Percentiles rank a stretch among this genome's conserved stretches.
Evolutionary conservation across 495 filamentous ascomycete genomes (phyloP).

Genomic region (Annulohypoxylon moriforme): DNA sequence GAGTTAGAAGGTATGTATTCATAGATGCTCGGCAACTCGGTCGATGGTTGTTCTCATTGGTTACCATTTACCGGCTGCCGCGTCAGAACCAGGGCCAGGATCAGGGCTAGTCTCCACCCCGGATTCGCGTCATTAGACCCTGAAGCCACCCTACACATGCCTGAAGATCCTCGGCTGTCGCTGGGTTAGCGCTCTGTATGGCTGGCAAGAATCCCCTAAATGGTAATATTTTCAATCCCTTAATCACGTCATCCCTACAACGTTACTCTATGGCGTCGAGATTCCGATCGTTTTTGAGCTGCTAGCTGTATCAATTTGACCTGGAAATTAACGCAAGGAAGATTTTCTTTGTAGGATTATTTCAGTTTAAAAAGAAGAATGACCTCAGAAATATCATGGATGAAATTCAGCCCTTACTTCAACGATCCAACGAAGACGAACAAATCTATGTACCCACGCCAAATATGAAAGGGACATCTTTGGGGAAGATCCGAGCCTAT

Average conservation of each 20-base stretch:
- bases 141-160: slow-evolving; percentile 31
- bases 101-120: slow-evolving; percentile 10
- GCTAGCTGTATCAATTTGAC: background rate
- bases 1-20: slow-evolving; percentile 15
- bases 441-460: slow-evolving; percentile 45
- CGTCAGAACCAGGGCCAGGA: background rate
- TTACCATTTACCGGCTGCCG: background rate
- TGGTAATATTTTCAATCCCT: background rate
- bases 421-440: slow-evolving; percentile 47
- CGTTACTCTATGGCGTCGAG: slow-evolving; percentile 4
- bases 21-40: slow-evolving; percentile 34
- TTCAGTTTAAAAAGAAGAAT: slow-evolving; percentile 15
- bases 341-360: background rate
- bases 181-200: background rate
- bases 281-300: background rate
- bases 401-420: slow-evolving; percentile 29
- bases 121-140: slow-evolving; percentile 18
- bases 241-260: slow-evolving; percentile 23
- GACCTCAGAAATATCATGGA: slow-evolving; percentile 28
- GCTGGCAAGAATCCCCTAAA: slow-evolving; percentile 5
- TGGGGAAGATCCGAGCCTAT: slow-evolving; percentile 61
- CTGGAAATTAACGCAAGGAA: slow-evolving; percentile 4
- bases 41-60: slow-evolving; percentile 20
- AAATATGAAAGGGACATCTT: slow-evolving; percentile 48
- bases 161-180: slow-evolving; percentile 28